These are phyloP conservation scores for Tuber borchii DNA, from an alignment of 495 filamentous ascomycete genomes.

Conservation along the genomic window DNA sequence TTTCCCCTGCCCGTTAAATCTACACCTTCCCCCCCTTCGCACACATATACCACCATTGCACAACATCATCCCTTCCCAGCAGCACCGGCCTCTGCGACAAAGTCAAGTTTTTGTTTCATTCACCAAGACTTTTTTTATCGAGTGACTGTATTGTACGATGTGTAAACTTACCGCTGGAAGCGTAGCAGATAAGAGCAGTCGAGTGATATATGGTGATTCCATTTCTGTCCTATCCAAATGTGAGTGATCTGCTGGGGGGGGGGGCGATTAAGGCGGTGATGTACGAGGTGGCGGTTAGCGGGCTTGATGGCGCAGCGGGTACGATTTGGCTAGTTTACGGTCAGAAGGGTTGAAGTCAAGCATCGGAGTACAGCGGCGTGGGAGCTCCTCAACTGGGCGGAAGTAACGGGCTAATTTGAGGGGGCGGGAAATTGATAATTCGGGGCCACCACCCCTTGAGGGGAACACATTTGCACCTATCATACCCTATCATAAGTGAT, in stretches of 20 bases:
- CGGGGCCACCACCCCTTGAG: too few relatives aligned
- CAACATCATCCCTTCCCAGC: too few relatives aligned
- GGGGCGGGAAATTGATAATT: neutral
- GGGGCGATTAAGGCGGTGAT: neutral
- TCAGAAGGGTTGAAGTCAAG: neutral
- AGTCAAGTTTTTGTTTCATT: too few relatives aligned
- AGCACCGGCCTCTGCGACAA: too few relatives aligned
- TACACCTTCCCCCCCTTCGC: too few relatives aligned
- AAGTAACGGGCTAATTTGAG: neutral
- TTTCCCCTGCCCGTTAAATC: too few relatives aligned
- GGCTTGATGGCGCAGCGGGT: neutral
- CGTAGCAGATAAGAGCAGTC: neutral
- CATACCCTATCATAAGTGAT: neutral
- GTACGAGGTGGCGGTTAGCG: neutral
- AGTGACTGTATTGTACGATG: too few relatives aligned
- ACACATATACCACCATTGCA: too few relatives aligned
- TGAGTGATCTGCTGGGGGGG: neutral
- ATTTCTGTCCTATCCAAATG: neutral
- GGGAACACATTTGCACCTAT: neutral
- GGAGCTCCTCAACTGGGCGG: neutral
- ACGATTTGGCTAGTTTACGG: neutral
- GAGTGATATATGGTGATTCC: neutral
- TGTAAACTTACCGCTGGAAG: too few relatives aligned
- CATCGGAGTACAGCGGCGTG: neutral
- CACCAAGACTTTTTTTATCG: too few relatives aligned